A percentile compares a stretch with the other conserved stretches of the same genome.
Evolutionary conservation across 345 rosid genomes (phyloP).

Genomic region (Populus simonii): DNA sequence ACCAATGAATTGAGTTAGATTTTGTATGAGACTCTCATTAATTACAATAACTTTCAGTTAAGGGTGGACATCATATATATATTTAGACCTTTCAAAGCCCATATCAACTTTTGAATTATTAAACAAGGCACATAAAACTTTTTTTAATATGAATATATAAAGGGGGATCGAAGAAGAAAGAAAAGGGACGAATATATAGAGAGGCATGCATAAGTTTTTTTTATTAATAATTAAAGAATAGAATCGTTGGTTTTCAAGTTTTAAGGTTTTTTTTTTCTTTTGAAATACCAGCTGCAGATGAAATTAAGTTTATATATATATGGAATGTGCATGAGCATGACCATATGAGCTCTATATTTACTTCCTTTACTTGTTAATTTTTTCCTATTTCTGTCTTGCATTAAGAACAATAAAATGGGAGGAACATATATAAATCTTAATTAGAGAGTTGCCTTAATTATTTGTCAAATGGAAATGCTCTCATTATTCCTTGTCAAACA

Average conservation of each 20-base stretch:
- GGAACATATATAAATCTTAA: background rate
- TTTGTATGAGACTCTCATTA: constrained; percentile 9
- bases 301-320: no score
- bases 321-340: background rate
- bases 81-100: background rate
- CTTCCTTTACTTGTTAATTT: no score
- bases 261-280: no score
- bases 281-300: background rate
- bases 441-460: background rate
- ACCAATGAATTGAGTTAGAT: constrained; percentile 24
- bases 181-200: background rate
- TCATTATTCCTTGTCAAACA: background rate
- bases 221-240: no score
- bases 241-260: no score
- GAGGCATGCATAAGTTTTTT: background rate
- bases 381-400: background rate
- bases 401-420: background rate
- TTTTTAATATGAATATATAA: background rate
- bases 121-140: background rate
- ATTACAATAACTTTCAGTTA: constrained; percentile 14
- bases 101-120: background rate
- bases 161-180: background rate
- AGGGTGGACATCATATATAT: background rate
- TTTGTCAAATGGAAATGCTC: background rate
- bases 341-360: background rate